Conservation (phyloP, 2,329 filamentous ascomycete species). For the Malbranchea zuffiana region DNA sequence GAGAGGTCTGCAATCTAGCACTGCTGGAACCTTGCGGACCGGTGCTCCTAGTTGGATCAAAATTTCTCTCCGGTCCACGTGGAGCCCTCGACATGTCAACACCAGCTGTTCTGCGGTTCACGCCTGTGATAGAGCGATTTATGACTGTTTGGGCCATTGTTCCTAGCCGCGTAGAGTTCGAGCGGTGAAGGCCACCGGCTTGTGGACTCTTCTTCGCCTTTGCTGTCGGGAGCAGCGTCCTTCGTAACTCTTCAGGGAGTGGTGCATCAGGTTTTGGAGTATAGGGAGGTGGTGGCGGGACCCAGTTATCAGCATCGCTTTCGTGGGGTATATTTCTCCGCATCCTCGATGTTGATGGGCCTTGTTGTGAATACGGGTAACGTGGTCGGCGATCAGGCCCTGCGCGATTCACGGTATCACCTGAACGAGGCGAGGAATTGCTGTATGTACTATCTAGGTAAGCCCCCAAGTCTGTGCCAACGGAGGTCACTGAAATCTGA, state of each 20-base stretch:
- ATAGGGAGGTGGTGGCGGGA: constrained; percentile 74
- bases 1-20: too few relatives aligned
- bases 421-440: constrained; percentile 60
- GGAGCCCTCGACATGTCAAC: too few relatives aligned
- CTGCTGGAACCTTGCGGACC: too few relatives aligned
- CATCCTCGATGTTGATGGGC: constrained; percentile 26
- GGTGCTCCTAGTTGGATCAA: too few relatives aligned
- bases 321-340: constrained; percentile 67
- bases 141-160: constrained; percentile 14
- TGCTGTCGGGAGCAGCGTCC: constrained; percentile 24
- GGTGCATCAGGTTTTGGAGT: constrained; percentile 20
- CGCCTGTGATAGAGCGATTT: constrained; percentile 9
- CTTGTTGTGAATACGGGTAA: constrained; percentile 11
- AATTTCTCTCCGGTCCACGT: too few relatives aligned
- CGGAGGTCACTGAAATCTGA: constrained; percentile 20
- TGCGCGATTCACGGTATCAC: constrained; percentile 58
- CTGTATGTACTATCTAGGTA: constrained; percentile 58
- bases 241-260: constrained; percentile 29
- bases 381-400: constrained; percentile 53
- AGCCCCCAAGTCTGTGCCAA: constrained; percentile 18
- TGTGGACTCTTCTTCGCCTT: constrained; percentile 7
- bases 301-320: constrained; percentile 81
- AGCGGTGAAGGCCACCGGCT: constrained; percentile 7
- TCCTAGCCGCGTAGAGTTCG: constrained; percentile 22
- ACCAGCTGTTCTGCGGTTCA: too few relatives aligned